phyloP scores from a whole-genome alignment of 192 early-diverging fungal species.

The Phlyctochytrium arcticum region DNA sequence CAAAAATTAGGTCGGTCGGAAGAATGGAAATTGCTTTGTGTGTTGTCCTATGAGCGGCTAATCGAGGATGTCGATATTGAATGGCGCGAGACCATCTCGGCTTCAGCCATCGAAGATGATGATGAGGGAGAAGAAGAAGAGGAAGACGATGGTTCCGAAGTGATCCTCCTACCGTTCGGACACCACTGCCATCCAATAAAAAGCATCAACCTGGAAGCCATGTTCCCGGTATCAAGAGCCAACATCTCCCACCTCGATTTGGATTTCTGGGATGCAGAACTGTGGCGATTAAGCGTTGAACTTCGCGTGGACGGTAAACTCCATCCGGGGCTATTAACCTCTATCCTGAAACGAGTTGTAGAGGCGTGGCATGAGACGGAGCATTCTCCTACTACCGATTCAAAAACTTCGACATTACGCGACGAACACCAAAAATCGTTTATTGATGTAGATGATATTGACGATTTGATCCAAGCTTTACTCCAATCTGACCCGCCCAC shows the following conservation, averaged over 20 bases:
- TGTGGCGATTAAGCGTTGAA: conserved; percentile 7
- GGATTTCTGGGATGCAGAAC: neutral
- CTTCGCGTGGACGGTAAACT: neutral
- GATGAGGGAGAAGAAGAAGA: neutral
- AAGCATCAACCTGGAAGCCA: conserved; percentile 17
- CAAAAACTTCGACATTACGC: neutral
- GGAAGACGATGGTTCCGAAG: conserved; percentile 1
- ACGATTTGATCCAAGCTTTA: conserved; percentile 7
- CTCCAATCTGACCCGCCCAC: neutral
- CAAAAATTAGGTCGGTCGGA: no score
- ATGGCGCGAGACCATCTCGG: conserved; percentile 3
- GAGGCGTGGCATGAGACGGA: conserved; percentile 3
- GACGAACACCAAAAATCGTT: neutral
- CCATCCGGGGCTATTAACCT: neutral
- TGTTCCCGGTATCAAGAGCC: neutral
- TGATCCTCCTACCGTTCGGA: conserved; percentile 24
- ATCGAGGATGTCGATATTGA: conserved; percentile 22
- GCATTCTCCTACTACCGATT: neutral
- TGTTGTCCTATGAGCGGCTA: neutral
- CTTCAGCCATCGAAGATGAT: neutral
- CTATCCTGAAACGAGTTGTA: conserved; percentile 1
- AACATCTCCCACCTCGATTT: neutral
- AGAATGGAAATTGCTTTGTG: no score
- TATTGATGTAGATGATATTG: conserved; percentile 21
- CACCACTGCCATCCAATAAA: conserved; percentile 24